Evolutionary conservation across 441 rosid genomes (phyloP).

Genomic region (Isatis lusitanica): DNA sequence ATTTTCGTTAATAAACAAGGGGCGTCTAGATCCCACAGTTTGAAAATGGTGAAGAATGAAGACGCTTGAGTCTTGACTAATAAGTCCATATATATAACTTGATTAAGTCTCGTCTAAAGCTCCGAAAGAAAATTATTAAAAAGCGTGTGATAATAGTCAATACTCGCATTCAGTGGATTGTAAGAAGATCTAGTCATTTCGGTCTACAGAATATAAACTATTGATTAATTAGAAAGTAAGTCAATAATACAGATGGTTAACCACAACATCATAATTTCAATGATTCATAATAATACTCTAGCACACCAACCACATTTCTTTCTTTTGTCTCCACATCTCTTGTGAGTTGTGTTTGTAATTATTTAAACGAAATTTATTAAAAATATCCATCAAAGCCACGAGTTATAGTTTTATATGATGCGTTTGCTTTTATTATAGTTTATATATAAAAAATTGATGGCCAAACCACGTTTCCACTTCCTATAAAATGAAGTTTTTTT

Average conservation of each 20-base stretch:
- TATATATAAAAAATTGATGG: background rate
- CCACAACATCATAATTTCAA: constrained; percentile 9
- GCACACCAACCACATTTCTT: background rate
- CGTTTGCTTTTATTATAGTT: background rate
- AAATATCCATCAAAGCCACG: background rate
- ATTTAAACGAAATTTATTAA: background rate
- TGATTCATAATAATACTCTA: background rate
- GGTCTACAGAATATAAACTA: background rate
- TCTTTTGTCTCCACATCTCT: background rate
- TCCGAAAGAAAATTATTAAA: background rate
- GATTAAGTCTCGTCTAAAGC: background rate
- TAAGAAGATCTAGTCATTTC: background rate
- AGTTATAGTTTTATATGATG: background rate
- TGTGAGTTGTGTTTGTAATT: background rate
- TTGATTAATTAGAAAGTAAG: background rate
- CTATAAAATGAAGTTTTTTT: background rate
- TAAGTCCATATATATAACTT: background rate
- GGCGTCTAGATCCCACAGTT: background rate
- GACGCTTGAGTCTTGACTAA: background rate
- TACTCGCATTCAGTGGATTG: background rate
- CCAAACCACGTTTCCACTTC: constrained; percentile 2
- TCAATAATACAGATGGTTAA: constrained; percentile 11
- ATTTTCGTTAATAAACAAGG: too few species aligned
- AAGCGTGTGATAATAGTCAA: constrained; percentile 15
- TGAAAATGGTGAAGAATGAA: background rate